Base-by-base conservation (phyloP, 495 filamentous ascomycete species). In the Talaromyces trachyspermus region DNA sequence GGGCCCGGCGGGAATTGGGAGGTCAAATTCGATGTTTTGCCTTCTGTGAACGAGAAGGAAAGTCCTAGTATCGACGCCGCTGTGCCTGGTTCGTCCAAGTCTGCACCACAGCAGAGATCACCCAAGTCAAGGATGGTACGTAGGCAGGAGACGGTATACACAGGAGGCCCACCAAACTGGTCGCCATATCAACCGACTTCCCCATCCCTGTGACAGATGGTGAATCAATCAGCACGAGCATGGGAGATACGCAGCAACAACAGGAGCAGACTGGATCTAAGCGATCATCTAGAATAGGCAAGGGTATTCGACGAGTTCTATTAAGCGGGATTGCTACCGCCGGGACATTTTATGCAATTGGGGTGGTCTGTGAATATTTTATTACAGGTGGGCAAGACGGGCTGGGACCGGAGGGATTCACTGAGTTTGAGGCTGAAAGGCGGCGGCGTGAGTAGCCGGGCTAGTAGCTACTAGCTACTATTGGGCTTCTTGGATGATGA, bases 291-390 rank as follows among this genome's bases (percentile, higher is more conserved):
- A 57, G 43, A 15, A 46, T 47, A 30, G 51, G 61, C 49, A 70
- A 54, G 37, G 65, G 66, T 11, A 52, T 71, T 2, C 79, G 71
- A 60, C 64, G 74, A 19, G 62, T 83, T 45, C 37, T 81, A 0
- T 50, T 81, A n/a, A 74, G 76, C 8, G 80, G 80, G 3, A 67
- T 61, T 0, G 78, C 75, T 57, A 74, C 81, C 0, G 85, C 75
- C 4, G 81, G 71, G 14, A 69, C 76, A 17, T 79, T 76, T 20
- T 90, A 88, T 64, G 77, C 78, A 3, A 56, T 87, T 32, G 84
- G 83, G 3, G 83, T 84, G n/a, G 72, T 82, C 11, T 64, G 66
- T 4, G 83, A 90, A 55, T 82, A 76, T 47, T 81, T 88, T 57
- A 69, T 66, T 40, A 81, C 75, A 3, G 79, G 80, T 1, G 79